Percentiles rank a stretch among this genome's conserved stretches.
phyloP scores from a whole-genome alignment of 768 basidiomycete species.

The Floccularia luteovirens region DNA sequence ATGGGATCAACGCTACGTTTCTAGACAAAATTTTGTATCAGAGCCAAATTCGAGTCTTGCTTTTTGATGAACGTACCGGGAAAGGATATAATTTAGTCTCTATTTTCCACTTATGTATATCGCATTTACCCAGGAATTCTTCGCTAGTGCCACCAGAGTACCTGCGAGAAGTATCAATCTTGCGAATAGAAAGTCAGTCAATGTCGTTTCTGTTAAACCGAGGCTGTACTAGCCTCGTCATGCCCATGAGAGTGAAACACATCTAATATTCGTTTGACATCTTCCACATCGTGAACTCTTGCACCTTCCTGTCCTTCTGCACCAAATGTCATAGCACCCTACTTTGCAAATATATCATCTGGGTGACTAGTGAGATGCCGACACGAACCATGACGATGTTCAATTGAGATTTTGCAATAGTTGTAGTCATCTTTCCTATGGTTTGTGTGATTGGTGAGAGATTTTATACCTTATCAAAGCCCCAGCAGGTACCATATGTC shows the following conservation, averaged over 20 bases:
- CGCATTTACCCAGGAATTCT: slow-evolving; percentile 41
- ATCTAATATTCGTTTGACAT: slow-evolving; percentile 45
- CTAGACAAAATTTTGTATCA: too few relatives aligned
- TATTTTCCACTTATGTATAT: slow-evolving; percentile 40
- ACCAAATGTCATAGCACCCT: slow-evolving; percentile 56
- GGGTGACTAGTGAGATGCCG: background rate
- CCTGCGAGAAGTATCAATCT: slow-evolving; percentile 42
- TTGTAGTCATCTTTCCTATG: slow-evolving; percentile 8
- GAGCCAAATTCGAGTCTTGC: slow-evolving; percentile 1
- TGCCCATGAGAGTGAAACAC: slow-evolving; percentile 49
- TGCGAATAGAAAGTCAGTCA: slow-evolving; percentile 16
- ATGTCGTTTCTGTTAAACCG: slow-evolving; percentile 10
- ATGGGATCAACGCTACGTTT: slow-evolving; percentile 8
- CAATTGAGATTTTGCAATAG: slow-evolving; percentile 29
- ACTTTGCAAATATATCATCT: slow-evolving; percentile 1
- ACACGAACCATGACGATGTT: slow-evolving; percentile 42
- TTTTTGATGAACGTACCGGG: slow-evolving; percentile 10
- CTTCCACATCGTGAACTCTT: slow-evolving; percentile 38
- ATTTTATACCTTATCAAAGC: too few relatives aligned
- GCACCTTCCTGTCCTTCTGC: slow-evolving; percentile 37
- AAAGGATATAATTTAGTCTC: slow-evolving; percentile 54
- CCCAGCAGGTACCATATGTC: too few relatives aligned
- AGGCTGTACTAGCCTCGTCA: slow-evolving; percentile 32
- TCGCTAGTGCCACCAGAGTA: slow-evolving; percentile 53
- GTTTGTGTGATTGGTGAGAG: background rate